Evolutionary conservation across 148 eudicot species (phyloP), one percentile per base, ranked within the genome.

Genomic region (Silene latifolia): DNA sequence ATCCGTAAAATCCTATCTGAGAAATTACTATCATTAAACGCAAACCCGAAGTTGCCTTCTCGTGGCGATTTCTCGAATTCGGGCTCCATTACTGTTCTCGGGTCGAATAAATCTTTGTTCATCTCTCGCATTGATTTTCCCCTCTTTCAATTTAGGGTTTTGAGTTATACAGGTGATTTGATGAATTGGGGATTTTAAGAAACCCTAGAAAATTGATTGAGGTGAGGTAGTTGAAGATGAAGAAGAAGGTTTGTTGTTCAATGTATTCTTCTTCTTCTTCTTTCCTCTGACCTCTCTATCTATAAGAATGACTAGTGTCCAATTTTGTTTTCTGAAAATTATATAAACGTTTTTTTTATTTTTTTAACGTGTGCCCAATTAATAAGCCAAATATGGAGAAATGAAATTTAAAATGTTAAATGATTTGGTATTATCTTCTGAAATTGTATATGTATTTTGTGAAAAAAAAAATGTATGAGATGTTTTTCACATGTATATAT

Each of bases 1-100:
- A 93, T 91, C 76, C 83, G 76, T 8, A 91, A 84, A 18, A 90
- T 76, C 25, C 97, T 83, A 59, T 91, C 97, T 19, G 98, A 94
- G 76, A 94, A 94, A 79, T 90, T 91, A 74, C 91, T 88, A 73
- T 91, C 93, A 73, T 91, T 88, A 48, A 94, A 94, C 0, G 98
- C 97, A 74, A 94, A 94, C 0, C 88, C 96, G 61, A 94, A 94
- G 71, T 90, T 93, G 11, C 85, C 84, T 74, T 90, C 96, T 9
- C 78, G 58, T 46, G 88, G 71, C 60, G 83, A 63, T 53, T 76
- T 74, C 35, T 80, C 47, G 78, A 64, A 81, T 20, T 84, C 89
- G 17, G 97, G 79, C 54, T 93, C 90, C 91, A 86, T 87, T 57
- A 78, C 88, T 56, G 89, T 88, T 51, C 85, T 80, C 58, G 97